Base-by-base conservation (phyloP, 1,284 basidiomycete species). In the Trametes sp. region DNA sequence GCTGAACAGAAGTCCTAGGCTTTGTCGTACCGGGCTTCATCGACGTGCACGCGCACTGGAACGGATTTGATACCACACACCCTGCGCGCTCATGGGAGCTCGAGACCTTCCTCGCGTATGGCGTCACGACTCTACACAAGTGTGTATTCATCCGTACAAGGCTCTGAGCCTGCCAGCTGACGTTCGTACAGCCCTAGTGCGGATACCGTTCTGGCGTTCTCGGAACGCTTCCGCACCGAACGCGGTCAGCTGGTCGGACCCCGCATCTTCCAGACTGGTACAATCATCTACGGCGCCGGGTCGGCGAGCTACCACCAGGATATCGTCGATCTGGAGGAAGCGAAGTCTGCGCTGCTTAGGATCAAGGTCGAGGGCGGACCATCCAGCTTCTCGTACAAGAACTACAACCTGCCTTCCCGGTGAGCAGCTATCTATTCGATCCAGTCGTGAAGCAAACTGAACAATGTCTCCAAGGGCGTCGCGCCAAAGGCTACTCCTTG, bases 121-220 rank as follows among this genome's bases (percentile, higher is more conserved):
- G 89, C n/a, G 83, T 92, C 9, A 92, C 89, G 0, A 90, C 89
- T 1, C 69, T 92, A 60, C 90, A 92, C 79, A 92, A 92, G 88
- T 91, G 69, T 57, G 81, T 74, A 16, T 31, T 24, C 56, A 21
- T 42, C 35, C 49, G 1, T n/a, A n/a, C n/a, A n/a, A n/a, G 33
- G 36, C 36, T 16, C 56, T 41, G 36, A 24, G 23, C 59, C 24
- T 38, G 36, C 62, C 29, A 42, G 21, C 44, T 48, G 10, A 59
- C 42, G 3, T 33, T 24, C 13, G 1, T 13, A 9, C 56, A 90
- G 89, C 68, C 89, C 89, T 5, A 90, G 87, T 66, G 78, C 85
- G 46, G 80, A 84, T 64, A 89, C 82, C 61, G 86, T 87, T 0
- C 77, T 81, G 28, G 84, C 83, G 14, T 89, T 86, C 67, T 77